phyloP scores from a whole-genome alignment of 2,329 filamentous ascomycete species.

The Fusarium buxicola region DNA sequence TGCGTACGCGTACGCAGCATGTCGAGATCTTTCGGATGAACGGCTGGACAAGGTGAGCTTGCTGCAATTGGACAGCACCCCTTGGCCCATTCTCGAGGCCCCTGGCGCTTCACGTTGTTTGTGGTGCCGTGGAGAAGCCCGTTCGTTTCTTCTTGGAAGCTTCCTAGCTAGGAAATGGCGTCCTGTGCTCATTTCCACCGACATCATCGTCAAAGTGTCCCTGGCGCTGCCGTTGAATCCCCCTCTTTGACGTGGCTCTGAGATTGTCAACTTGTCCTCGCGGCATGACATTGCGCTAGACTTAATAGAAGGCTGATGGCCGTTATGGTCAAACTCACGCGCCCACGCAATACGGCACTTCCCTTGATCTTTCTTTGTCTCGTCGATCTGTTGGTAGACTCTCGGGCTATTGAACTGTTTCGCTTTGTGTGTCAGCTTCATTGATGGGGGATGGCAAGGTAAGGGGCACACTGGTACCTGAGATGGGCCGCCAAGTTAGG shows the following conservation, averaged over 20 bases:
- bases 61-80: constrained; percentile 10
- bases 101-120: too few relatives aligned
- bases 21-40: constrained; percentile 29
- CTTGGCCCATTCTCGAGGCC: constrained; percentile 20
- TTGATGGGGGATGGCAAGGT: constrained; percentile 17
- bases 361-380: constrained; percentile 9
- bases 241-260: constrained; percentile 12
- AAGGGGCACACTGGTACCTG: constrained; percentile 28
- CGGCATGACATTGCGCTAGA: background rate
- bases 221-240: constrained; percentile 4
- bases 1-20: constrained; percentile 8
- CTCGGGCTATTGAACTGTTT: constrained; percentile 21
- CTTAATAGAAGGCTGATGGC: background rate
- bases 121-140: constrained; percentile 34
- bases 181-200: constrained; percentile 44
- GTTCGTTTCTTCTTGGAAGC: constrained; percentile 32
- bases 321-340: background rate
- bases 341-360: constrained; percentile 16
- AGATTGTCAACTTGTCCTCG: constrained; percentile 18
- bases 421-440: constrained; percentile 39
- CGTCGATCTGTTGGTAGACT: constrained; percentile 8
- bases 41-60: constrained; percentile 18
- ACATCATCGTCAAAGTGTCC: constrained; percentile 34
- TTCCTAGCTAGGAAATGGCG: constrained; percentile 35
- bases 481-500: constrained; percentile 2